Base-by-base conservation (phyloP, 306 rosid genomes). In the Sicyos baderoa region DNA sequence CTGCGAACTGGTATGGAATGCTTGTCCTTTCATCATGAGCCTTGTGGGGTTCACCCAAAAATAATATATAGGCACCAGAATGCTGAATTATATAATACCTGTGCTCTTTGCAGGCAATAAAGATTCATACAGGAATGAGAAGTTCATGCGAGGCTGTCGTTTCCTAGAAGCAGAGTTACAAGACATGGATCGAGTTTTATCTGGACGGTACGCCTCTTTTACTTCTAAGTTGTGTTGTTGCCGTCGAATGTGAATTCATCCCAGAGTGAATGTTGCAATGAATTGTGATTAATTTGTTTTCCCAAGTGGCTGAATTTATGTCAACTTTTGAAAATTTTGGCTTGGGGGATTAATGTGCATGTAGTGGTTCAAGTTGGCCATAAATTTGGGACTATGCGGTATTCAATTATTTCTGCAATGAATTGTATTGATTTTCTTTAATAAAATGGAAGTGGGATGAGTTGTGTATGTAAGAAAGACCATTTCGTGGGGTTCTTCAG, bases 151-250 rank as follows among this genome's bases (percentile, higher is more conserved):
- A 0, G 96, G 96, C n/a, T 82, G 80, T 78, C 95, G 96, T 27
- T 93, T 93, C 62, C 93, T 90, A 11, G 95, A 93, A 79, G 96
- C 97, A 37, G 97, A 93, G 86, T 75, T 93, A 48, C 99, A 90
- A 78, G 94, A 93, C 17, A 84, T 85, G 91, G 99, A 90, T 73
- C 79, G 96, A 29, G 79, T 93, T 48, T 85, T 85, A 58, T 79
- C 96, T 76, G 99, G 99, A 84, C 83, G 85, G 99, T 93, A 80
- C 37, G 91, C 84, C 16, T 32, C 55, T 59, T 7, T 59, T 60
- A 6, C 17, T 37, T 16, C 9, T 51, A 6, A 22, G 15, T 48
- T 63, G 0, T 63, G 69, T 40, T 42, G 3, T 23, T 37, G 6
- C n/a, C 50, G 37, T 37, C 44, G 7, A 37, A 7, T 18, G 7